Base-by-base conservation (phyloP, 257 asterid genomes). In the Rhazya stricta region DNA sequence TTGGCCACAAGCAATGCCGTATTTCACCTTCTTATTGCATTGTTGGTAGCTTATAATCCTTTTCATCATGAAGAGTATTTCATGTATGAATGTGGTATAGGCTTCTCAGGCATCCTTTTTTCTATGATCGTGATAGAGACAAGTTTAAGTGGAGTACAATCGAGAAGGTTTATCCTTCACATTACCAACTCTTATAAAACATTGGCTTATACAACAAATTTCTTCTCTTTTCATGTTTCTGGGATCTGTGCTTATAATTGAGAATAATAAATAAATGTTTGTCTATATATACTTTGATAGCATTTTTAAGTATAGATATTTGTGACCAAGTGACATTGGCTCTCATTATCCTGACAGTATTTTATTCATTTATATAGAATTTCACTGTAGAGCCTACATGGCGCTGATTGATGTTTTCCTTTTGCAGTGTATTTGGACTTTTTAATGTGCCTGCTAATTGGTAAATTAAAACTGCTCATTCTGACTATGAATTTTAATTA, bases 61-160 rank as follows among this genome's bases (percentile, higher is more conserved):
- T 63, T 92, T 56, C 69, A 27, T 60, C 18, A 77, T 51, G 73
- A 63, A 76, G 82, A 73, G n/a, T 80, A 71, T 78, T 77, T 88
- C 84, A 88, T 95, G 96, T 65, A 85, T 34, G 92, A 92, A 89
- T 95, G 99, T 75, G 90, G 96, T 16, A 95, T 95, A 72, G 99
- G 99, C 78, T 95, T 95, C 89, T 95, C 98, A 3, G 98, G 98
- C 73, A 84, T 92, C 76, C 83, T 95, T 66, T 95, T 95, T 83
- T 89, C 99, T 23, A 91, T 92, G 99, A 95, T 95, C 46, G 97
- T 95, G 79, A 95, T 95, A 43, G 98, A 95, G 88, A 95, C 98
- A 78, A 86, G 90, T 80, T 88, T 95, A 74, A 95, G 94, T 87
- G 97, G 98, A 80, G 88, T 79, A 63, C 96, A 95, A 83, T 85